Conservation (phyloP, 345 rosid species). For the Fremontodendron californicum region DNA sequence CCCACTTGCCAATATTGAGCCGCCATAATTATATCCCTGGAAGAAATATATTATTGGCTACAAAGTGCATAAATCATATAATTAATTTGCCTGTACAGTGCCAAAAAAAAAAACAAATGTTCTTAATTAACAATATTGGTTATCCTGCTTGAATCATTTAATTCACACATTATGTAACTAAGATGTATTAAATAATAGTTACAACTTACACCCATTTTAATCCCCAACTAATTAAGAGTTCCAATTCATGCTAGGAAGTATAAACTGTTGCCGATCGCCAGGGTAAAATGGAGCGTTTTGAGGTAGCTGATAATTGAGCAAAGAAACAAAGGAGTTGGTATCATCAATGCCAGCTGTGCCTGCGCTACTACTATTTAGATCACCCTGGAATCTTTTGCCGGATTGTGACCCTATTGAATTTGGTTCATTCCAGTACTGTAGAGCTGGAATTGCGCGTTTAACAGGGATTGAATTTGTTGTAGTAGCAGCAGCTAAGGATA, state of each 20-base stretch:
- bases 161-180: background rate
- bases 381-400: constrained; percentile 47
- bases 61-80: background rate
- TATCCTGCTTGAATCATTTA: background rate
- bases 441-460: constrained; percentile 6
- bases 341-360: constrained; percentile 23
- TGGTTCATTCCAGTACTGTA: constrained; percentile 35
- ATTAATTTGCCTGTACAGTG: background rate
- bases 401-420: constrained; percentile 28
- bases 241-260: constrained; percentile 51
- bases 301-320: constrained; percentile 49
- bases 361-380: constrained; percentile 31
- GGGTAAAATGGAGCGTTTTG: constrained; percentile 43
- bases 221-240: constrained; percentile 17
- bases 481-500: background rate
- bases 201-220: too few relatives aligned
- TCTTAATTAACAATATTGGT: background rate
- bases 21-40: too few relatives aligned
- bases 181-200: background rate
- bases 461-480: constrained; percentile 17
- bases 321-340: constrained; percentile 48
- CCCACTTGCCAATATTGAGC: too few relatives aligned
- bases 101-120: background rate
- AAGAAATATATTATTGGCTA: background rate
- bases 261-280: constrained; percentile 50